Conservation (phyloP, 768 basidiomycete species). For the Hemileccinum impolitum region DNA sequence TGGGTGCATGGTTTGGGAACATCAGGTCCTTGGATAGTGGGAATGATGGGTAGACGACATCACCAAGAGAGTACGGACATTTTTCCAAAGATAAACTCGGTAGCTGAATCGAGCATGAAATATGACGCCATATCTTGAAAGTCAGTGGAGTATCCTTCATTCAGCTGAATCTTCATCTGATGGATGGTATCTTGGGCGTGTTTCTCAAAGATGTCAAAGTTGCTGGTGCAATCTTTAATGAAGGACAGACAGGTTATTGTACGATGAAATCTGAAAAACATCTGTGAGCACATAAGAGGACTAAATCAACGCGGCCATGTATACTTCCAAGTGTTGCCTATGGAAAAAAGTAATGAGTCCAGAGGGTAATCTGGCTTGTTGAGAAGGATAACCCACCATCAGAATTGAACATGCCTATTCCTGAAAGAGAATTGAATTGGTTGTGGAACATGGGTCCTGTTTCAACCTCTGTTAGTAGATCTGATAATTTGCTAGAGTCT, state of each 20-base stretch:
- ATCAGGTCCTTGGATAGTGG: conserved; percentile 20
- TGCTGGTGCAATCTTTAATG: conserved; percentile 34
- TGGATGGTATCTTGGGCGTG: conserved; percentile 33
- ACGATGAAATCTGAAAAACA: conserved; percentile 36
- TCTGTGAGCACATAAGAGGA: neutral
- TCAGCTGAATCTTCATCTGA: conserved; percentile 32
- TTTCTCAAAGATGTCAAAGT: conserved; percentile 40
- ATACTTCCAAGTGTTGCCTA: conserved; percentile 39
- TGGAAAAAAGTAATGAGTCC: neutral
- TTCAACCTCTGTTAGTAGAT: neutral
- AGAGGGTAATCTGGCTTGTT: neutral
- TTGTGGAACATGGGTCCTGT: conserved; percentile 24
- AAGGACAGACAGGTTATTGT: conserved; percentile 43
- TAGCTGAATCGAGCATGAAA: conserved; percentile 57
- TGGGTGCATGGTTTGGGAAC: conserved; percentile 29
- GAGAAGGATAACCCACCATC: conserved; percentile 28
- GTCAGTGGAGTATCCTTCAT: conserved; percentile 39
- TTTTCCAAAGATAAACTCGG: conserved; percentile 53
- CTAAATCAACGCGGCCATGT: neutral
- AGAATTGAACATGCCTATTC: conserved; percentile 41
- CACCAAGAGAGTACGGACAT: conserved; percentile 36
- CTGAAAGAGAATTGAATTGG: conserved; percentile 29
- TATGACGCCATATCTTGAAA: conserved; percentile 42
- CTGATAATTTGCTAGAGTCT: neutral
- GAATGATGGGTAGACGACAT: conserved; percentile 34